Evolutionary conservation across 1,284 basidiomycete species (phyloP).

Genomic region (Rhodotorula sp.): DNA sequence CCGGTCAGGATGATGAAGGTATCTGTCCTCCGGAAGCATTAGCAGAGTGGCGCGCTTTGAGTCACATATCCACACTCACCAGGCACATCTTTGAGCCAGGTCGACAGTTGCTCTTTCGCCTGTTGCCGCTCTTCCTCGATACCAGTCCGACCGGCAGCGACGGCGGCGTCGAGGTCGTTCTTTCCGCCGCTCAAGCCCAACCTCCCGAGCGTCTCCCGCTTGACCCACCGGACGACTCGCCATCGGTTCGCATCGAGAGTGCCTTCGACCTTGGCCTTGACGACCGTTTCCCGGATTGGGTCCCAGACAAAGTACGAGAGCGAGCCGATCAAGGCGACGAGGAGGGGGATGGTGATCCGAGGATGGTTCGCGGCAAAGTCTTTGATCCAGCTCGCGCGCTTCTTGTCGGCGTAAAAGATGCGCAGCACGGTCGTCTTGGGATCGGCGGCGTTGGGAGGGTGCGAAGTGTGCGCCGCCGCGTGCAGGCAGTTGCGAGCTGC

Average conservation of each 20-base stretch:
- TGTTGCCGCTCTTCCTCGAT: constrained; percentile 52
- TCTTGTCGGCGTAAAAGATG: constrained; percentile 41
- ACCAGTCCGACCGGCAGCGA: constrained; percentile 9
- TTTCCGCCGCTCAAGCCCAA: constrained; percentile 11
- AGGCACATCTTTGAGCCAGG: constrained; percentile 73
- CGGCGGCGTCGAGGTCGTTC: constrained; percentile 4
- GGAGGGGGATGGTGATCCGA: constrained; percentile 75
- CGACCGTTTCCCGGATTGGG: constrained; percentile 79
- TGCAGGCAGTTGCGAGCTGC: constrained; percentile 84
- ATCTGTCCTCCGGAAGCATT: constrained; percentile 48
- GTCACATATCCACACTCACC: constrained; percentile 52
- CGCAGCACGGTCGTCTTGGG: constrained; percentile 30
- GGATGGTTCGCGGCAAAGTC: constrained; percentile 86
- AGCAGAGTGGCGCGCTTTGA: constrained; percentile 16
- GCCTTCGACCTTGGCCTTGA: constrained; percentile 76
- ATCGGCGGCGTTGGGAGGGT: constrained; percentile 28
- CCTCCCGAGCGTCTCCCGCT: constrained; percentile 45
- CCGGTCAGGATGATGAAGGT: constrained; percentile 74
- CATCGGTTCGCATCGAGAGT: constrained; percentile 64
- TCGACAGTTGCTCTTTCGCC: constrained; percentile 66
- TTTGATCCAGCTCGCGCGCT: constrained; percentile 62
- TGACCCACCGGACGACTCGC: constrained; percentile 43
- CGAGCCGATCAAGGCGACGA: constrained; percentile 83
- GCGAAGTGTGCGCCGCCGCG: constrained; percentile 57
- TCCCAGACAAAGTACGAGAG: constrained; percentile 90